Percentiles rank a stretch among this genome's conserved stretches.
Conservation (phyloP, 495 filamentous ascomycete species). For the Geopyxis carbonaria region DNA sequence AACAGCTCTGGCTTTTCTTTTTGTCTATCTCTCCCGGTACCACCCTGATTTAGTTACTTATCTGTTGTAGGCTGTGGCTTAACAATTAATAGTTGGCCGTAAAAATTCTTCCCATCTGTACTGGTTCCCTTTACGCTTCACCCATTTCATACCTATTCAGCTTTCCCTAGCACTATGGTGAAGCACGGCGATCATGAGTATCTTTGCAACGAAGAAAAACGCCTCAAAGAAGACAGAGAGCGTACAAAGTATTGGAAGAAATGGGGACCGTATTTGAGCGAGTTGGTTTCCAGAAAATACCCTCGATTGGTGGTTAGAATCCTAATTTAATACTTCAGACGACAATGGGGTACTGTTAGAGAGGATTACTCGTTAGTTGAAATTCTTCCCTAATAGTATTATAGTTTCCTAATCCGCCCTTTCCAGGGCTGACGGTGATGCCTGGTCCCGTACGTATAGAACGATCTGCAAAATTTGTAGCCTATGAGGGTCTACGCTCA, state of each 20-base stretch:
- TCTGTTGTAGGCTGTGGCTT: too few species aligned
- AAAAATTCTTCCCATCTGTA: too few species aligned
- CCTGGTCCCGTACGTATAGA: constrained; percentile 72
- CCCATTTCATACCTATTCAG: too few species aligned
- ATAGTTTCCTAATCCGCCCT: constrained; percentile 21
- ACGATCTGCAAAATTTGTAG: background rate
- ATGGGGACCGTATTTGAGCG: constrained; percentile 69
- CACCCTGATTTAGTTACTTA: too few species aligned
- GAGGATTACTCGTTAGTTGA: constrained; percentile 76
- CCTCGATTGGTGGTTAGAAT: background rate
- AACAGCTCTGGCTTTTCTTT: too few species aligned
- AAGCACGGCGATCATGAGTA: constrained; percentile 71
- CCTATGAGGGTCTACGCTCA: background rate
- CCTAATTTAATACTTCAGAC: constrained; percentile 7
- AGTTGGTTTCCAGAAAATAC: constrained; percentile 30
- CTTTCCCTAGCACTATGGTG: constrained; percentile 61
- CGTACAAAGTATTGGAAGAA: constrained; percentile 81
- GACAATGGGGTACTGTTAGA: constrained; percentile 42
- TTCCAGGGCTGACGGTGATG: constrained; percentile 52
- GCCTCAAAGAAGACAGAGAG: constrained; percentile 68
- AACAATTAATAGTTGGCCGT: too few species aligned
- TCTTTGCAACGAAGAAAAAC: constrained; percentile 70
- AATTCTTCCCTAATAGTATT: background rate
- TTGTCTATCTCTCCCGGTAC: too few species aligned
- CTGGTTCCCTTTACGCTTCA: too few species aligned